phyloP scores from a whole-genome alignment of 108 stramenopile species.

The Fragilariopsis cylindrus region DNA sequence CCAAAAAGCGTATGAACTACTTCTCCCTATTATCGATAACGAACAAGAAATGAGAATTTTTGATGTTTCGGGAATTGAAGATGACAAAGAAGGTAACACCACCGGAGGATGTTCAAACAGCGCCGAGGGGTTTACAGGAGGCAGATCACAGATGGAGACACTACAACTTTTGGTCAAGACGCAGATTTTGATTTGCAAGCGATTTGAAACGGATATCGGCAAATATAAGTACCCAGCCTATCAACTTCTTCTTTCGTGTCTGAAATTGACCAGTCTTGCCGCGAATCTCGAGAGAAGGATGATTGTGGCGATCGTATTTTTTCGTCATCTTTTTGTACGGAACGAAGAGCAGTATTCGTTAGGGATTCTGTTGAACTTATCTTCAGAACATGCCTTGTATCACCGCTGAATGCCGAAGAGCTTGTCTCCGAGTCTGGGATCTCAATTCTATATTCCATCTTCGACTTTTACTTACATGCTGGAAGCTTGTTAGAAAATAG shows the following conservation, averaged over 20 bases:
- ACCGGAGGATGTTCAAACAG: slow-evolving; percentile 8
- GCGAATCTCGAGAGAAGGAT: not conserved
- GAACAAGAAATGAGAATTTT: slow-evolving; percentile 43
- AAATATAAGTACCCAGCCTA: slow-evolving; percentile 82
- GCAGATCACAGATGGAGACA: slow-evolving; percentile 44
- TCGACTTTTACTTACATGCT: slow-evolving; percentile 43
- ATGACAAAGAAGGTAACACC: not conserved
- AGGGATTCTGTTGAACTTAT: slow-evolving; percentile 46
- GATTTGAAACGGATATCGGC: slow-evolving; percentile 57
- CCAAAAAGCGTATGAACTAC: slow-evolving; percentile 70
- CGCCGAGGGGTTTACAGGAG: slow-evolving; percentile 49
- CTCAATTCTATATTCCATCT: slow-evolving; percentile 39
- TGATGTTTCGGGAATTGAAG: slow-evolving; percentile 1
- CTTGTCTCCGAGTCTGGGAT: slow-evolving; percentile 62
- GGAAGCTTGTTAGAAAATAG: slow-evolving; percentile 14
- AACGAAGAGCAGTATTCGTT: slow-evolving; percentile 46
- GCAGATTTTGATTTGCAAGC: slow-evolving; percentile 71
- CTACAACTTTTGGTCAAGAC: slow-evolving; percentile 59
- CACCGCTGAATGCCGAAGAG: slow-evolving; percentile 81
- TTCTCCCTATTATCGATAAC: slow-evolving; percentile 59
- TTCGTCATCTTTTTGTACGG: slow-evolving; percentile 29
- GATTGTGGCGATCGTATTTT: slow-evolving; percentile 18
- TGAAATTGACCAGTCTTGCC: slow-evolving; percentile 37
- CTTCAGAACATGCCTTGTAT: slow-evolving; percentile 67
- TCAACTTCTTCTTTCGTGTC: slow-evolving; percentile 47